phyloP scores from a whole-genome alignment of 441 rosid genomes.

The Euphorbia celastroides region DNA sequence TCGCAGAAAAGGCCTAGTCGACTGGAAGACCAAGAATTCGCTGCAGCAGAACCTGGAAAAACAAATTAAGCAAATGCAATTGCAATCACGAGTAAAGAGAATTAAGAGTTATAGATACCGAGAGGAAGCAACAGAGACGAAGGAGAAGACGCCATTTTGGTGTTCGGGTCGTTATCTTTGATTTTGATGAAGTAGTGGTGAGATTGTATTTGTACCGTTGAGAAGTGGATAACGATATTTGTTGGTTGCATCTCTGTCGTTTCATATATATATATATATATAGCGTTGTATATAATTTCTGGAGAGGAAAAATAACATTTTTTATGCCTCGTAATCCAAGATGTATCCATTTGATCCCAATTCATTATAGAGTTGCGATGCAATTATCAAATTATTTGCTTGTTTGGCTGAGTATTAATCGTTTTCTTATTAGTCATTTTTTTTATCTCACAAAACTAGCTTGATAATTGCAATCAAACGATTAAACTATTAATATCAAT shows the following conservation, averaged over 20 bases:
- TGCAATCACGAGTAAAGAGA: not conserved
- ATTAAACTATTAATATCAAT: no score
- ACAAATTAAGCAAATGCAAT: not conserved
- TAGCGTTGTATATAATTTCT: no score
- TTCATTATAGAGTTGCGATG: no score
- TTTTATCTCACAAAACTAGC: no score
- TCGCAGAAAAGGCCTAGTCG: constrained; percentile 10
- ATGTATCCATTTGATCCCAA: no score
- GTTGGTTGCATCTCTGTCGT: constrained; percentile 5
- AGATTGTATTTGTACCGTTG: constrained; percentile 8
- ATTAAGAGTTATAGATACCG: constrained; percentile 24
- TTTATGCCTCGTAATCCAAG: no score
- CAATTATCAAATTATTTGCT: no score
- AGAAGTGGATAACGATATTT: constrained; percentile 51
- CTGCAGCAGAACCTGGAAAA: constrained; percentile 34
- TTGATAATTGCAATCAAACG: no score
- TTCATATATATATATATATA: no score
- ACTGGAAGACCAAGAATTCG: constrained; percentile 19
- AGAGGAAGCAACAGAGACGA: constrained; percentile 48
- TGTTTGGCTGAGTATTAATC: no score
- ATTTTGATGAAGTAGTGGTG: constrained; percentile 3
- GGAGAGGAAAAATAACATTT: no score
- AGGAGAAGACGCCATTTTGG: constrained; percentile 42
- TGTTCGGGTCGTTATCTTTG: not conserved
- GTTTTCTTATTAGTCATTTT: no score